Percentiles rank a stretch among this genome's conserved stretches.
Evolutionary conservation across 2,329 filamentous ascomycete genomes (phyloP).

Genomic region (Cladosporium sp.): DNA sequence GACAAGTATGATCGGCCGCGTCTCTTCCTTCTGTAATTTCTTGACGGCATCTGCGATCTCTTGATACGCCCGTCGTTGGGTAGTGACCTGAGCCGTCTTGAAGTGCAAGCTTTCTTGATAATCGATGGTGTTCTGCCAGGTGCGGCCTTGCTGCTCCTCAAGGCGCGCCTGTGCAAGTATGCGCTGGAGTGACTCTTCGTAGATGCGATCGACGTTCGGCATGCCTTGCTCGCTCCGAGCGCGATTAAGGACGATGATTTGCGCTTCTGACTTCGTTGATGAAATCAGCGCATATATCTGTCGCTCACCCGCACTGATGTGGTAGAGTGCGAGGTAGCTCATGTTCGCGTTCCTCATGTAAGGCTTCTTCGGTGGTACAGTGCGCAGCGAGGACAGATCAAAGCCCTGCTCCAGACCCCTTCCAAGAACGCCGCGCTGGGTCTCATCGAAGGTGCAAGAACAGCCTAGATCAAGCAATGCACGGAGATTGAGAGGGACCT

Average conservation of each 20-base stretch:
- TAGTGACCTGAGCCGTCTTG: conserved; percentile 81
- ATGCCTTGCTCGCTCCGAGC: conserved; percentile 75
- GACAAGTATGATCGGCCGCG: conserved; percentile 72
- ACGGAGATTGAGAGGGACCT: conserved; percentile 78
- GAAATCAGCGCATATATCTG: conserved; percentile 95
- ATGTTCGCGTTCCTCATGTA: conserved; percentile 69
- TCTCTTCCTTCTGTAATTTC: conserved; percentile 82
- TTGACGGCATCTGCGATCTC: conserved; percentile 84
- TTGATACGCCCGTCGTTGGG: conserved; percentile 78
- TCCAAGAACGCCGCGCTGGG: conserved; percentile 81
- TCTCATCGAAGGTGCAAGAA: conserved; percentile 87
- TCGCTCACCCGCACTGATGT: conserved; percentile 81
- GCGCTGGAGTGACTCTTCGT: conserved; percentile 60
- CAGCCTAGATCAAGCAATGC: conserved; percentile 87
- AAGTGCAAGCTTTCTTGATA: conserved; percentile 85
- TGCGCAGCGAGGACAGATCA: conserved; percentile 69
- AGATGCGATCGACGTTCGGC: conserved; percentile 85
- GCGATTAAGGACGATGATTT: conserved; percentile 83
- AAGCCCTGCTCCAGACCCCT: conserved; percentile 92
- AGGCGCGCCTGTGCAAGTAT: conserved; percentile 41
- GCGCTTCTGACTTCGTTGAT: conserved; percentile 68
- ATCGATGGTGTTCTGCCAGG: conserved; percentile 73
- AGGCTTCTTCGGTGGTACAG: conserved; percentile 58
- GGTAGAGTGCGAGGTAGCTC: conserved; percentile 85
- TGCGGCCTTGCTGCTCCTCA: conserved; percentile 60